Conservation (phyloP, 164 flowering plant species). For the Protea cynaroides region DNA sequence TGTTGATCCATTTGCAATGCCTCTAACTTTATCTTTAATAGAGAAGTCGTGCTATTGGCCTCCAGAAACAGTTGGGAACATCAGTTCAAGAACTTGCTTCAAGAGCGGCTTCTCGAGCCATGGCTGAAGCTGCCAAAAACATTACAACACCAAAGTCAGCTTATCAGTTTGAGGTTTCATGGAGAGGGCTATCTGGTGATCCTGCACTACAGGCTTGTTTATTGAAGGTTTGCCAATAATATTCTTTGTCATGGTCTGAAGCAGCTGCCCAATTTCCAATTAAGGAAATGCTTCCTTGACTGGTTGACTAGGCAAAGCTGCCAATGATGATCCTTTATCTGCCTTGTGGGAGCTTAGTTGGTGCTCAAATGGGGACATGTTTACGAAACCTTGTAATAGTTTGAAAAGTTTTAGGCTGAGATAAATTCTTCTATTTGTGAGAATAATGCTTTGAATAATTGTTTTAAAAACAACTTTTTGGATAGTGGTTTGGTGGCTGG, state of each 20-base stretch:
- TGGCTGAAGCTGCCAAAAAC: constrained; percentile 59
- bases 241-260: not conserved
- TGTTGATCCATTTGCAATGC: not conserved
- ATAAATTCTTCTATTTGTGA: too few relatives aligned
- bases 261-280: too few relatives aligned
- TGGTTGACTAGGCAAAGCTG: too few relatives aligned
- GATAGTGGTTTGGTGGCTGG: too few relatives aligned
- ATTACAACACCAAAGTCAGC: constrained; percentile 75
- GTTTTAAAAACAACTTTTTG: too few relatives aligned
- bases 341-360: too few relatives aligned
- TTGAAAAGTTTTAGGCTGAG: too few relatives aligned
- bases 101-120: constrained; percentile 73
- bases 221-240: constrained; percentile 57
- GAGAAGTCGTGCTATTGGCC: constrained; percentile 24
- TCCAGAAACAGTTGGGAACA: constrained; percentile 31
- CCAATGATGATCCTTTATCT: too few relatives aligned
- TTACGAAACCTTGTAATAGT: too few relatives aligned
- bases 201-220: constrained; percentile 52
- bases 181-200: constrained; percentile 82
- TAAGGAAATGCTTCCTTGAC: too few relatives aligned
- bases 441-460: too few relatives aligned
- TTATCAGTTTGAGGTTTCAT: constrained; percentile 83
- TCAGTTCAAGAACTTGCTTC: constrained; percentile 87
- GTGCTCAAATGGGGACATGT: too few relatives aligned
- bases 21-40: constrained; percentile 13